phyloP scores from a whole-genome alignment of 345 rosid genomes.

The Lumnitzera racemosa region DNA sequence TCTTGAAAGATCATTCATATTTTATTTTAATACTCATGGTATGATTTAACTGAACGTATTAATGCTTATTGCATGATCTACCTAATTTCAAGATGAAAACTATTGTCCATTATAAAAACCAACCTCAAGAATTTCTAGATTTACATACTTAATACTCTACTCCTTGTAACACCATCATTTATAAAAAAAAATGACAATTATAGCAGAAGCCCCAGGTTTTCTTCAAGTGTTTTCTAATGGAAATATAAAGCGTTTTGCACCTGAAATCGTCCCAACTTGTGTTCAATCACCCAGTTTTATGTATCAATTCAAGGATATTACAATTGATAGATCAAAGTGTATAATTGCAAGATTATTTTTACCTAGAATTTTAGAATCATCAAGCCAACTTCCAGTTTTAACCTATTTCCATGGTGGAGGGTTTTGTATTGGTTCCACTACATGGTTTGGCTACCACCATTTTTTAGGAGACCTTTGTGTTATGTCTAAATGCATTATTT shows the following conservation, averaged over 20 bases:
- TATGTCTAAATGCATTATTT: slow-evolving; percentile 24
- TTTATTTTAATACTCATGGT: no score
- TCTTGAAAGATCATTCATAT: no score
- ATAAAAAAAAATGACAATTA: slow-evolving; percentile 25
- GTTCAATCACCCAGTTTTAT: slow-evolving; percentile 14
- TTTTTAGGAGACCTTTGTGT: slow-evolving; percentile 52
- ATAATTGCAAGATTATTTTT: slow-evolving; percentile 46
- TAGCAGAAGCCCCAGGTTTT: slow-evolving; percentile 43
- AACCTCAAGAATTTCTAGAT: no score
- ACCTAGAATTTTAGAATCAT: slow-evolving; percentile 13
- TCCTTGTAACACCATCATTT: background rate
- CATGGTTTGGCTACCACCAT: slow-evolving; percentile 57
- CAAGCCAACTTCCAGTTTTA: slow-evolving; percentile 24
- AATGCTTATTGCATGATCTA: no score
- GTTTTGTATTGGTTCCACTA: slow-evolving; percentile 53
- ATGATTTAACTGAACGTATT: no score
- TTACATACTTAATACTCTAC: background rate
- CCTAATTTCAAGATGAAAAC: no score
- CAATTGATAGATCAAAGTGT: slow-evolving; percentile 28
- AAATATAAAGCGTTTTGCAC: slow-evolving; percentile 34
- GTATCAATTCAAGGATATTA: slow-evolving; percentile 39
- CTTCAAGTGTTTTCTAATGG: slow-evolving; percentile 55
- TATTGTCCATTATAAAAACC: no score
- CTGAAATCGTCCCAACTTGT: slow-evolving; percentile 26
- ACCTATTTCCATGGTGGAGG: slow-evolving; percentile 70